phyloP scores from a whole-genome alignment of 2,329 filamentous ascomycete genomes.

The Spiromastix sp. region DNA sequence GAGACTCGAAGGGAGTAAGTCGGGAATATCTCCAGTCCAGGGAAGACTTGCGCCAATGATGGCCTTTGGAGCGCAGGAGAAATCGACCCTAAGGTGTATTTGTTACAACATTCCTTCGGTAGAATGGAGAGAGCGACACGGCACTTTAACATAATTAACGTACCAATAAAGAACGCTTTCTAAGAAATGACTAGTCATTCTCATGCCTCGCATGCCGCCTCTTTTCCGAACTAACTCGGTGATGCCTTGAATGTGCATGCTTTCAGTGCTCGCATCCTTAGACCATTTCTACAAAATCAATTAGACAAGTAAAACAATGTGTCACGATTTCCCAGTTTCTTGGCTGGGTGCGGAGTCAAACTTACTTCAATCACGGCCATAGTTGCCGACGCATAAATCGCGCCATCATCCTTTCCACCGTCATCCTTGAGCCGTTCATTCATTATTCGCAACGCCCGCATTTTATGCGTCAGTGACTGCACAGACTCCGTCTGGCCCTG shows the following conservation, averaged over 20 bases:
- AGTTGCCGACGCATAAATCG: conserved; percentile 22
- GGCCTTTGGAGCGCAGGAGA: conserved; percentile 21
- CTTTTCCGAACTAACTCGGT: conserved; percentile 19
- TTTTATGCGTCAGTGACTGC: conserved; percentile 24
- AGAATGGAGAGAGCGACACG: not conserved
- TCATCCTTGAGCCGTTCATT: conserved; percentile 20
- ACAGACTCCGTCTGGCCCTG: conserved; percentile 21
- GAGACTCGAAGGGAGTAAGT: conserved; percentile 14
- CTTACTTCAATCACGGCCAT: conserved; percentile 25
- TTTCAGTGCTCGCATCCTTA: conserved; percentile 21
- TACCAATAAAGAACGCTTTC: conserved; percentile 26
- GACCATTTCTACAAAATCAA: conserved; percentile 23
- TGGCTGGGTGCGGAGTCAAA: not conserved
- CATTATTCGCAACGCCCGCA: conserved; percentile 21
- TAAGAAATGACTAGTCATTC: conserved; percentile 17
- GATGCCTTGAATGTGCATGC: conserved; percentile 21
- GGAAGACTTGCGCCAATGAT: conserved; percentile 20
- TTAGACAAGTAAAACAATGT: conserved; percentile 6
- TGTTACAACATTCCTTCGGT: not conserved
- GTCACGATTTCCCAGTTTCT: not conserved
- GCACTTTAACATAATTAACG: conserved; percentile 1
- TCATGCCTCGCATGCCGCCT: conserved; percentile 22
- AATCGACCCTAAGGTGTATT: conserved; percentile 19
- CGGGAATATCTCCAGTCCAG: conserved; percentile 20
- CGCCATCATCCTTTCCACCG: conserved; percentile 18